Conservation (phyloP, 208 protist species). For the Crithidia expoeki region DNA sequence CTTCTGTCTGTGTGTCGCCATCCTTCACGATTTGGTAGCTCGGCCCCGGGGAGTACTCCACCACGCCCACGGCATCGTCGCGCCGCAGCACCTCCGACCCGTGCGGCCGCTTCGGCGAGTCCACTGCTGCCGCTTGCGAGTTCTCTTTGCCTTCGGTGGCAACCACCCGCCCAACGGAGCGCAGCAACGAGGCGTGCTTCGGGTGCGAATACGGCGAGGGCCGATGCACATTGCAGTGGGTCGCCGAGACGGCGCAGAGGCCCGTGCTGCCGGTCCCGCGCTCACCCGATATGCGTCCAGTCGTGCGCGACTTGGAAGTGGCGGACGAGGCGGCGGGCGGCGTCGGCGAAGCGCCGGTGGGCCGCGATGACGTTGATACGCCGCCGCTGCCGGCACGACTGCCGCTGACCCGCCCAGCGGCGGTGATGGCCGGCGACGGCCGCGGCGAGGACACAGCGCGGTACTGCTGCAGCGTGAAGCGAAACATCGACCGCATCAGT, state of each 20-base stretch:
- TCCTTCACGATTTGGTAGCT: not conserved
- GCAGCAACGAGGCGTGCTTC: slow-evolving; percentile 23
- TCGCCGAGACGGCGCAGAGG: slow-evolving; percentile 20
- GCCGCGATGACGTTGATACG: not conserved
- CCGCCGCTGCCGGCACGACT: slow-evolving; percentile 15
- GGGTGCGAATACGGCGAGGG: slow-evolving; percentile 26
- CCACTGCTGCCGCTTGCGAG: not conserved
- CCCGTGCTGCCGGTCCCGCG: slow-evolving; percentile 4
- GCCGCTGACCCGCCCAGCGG: slow-evolving; percentile 8
- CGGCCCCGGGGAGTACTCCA: slow-evolving; percentile 34
- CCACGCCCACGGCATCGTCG: slow-evolving; percentile 22
- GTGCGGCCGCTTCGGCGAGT: slow-evolving; percentile 19
- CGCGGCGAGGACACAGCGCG: slow-evolving; percentile 22
- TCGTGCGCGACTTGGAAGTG: slow-evolving; percentile 16
- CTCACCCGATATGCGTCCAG: slow-evolving; percentile 11
- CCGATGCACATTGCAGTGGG: slow-evolving; percentile 17
- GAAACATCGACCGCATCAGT: slow-evolving; percentile 74
- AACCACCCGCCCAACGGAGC: not conserved
- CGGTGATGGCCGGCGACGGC: slow-evolving; percentile 13
- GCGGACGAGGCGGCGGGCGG: slow-evolving; percentile 6
- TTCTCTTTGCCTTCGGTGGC: slow-evolving; percentile 19
- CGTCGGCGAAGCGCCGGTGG: slow-evolving; percentile 14
- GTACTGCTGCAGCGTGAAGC: slow-evolving; percentile 42
- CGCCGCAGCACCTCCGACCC: slow-evolving; percentile 33
- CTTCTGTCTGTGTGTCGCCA: not conserved